A percentile compares a stretch with the other conserved stretches of the same genome.
These are phyloP conservation scores for Cercophora scortea DNA, from an alignment of 495 filamentous ascomycete genomes.

Conservation along the genomic window DNA sequence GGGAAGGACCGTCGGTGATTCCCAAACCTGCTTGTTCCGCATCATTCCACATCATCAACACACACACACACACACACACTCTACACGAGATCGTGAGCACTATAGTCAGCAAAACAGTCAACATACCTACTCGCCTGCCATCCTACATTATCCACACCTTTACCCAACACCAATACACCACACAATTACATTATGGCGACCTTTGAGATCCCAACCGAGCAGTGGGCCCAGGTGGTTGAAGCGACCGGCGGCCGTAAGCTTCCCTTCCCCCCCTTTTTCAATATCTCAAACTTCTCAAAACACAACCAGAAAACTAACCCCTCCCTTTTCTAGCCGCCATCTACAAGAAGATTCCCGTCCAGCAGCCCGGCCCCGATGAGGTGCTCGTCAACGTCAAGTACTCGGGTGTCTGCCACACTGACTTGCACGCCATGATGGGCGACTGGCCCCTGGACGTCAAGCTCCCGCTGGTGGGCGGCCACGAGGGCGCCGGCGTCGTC, in stretches of 20 bases:
- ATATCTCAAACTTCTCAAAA: background rate
- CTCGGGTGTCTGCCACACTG: conserved; percentile 90
- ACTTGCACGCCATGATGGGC: conserved; percentile 76
- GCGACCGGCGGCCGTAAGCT: conserved; percentile 58
- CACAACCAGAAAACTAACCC: conserved; percentile 5
- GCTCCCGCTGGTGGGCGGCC: conserved; percentile 83
- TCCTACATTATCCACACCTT: too few relatives aligned
- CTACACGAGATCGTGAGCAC: too few relatives aligned
- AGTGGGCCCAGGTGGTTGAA: conserved; percentile 85
- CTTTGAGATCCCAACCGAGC: conserved; percentile 55
- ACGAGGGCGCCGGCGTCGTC: conserved; percentile 84
- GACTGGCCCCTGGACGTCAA: conserved; percentile 81
- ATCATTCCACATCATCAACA: too few relatives aligned
- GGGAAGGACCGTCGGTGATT: too few relatives aligned
- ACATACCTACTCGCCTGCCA: background rate
- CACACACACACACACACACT: too few relatives aligned
- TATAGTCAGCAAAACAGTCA: background rate
- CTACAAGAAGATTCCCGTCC: conserved; percentile 79
- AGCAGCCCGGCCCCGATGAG: conserved; percentile 73
- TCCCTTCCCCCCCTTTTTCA: background rate
- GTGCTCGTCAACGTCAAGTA: conserved; percentile 88
- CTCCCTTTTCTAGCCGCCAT: conserved; percentile 38
- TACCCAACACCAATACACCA: too few relatives aligned
- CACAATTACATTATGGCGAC: conserved; percentile 16
- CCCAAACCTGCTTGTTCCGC: too few relatives aligned